These are phyloP conservation scores for Fimicolochytrium jonesii DNA, from an alignment of 192 early-diverging fungal species.

Conservation along the genomic window DNA sequence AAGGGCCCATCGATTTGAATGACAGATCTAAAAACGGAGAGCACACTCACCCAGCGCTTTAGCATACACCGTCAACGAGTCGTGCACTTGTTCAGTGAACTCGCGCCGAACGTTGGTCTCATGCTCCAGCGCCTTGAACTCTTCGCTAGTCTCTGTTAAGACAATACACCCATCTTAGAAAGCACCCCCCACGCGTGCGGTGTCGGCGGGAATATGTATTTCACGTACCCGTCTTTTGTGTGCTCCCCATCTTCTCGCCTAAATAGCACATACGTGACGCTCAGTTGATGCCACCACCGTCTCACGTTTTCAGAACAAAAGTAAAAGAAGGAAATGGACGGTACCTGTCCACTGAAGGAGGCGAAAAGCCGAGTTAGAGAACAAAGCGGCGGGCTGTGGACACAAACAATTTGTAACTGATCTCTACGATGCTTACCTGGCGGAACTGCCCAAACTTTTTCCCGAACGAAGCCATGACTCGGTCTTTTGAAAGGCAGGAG, in stretches of 20 bases:
- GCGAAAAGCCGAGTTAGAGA: background rate
- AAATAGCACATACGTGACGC: background rate
- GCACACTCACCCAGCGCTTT: constrained; percentile 39
- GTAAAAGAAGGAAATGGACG: background rate
- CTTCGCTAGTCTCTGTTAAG: constrained; percentile 63
- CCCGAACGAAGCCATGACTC: constrained; percentile 24
- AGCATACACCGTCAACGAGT: constrained; percentile 47
- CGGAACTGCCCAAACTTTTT: constrained; percentile 44
- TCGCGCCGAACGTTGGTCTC: constrained; percentile 65
- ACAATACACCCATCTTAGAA: background rate
- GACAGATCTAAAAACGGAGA: no score
- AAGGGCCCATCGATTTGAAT: no score
- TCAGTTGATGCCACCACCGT: constrained; percentile 1
- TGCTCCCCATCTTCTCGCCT: constrained; percentile 73
- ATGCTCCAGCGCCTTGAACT: constrained; percentile 72
- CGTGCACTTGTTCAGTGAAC: constrained; percentile 61
- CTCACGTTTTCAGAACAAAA: background rate
- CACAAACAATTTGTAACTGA: background rate
- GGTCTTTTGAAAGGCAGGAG: no score
- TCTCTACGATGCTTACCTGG: constrained; percentile 26
- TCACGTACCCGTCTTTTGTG: constrained; percentile 52
- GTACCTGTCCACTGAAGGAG: constrained; percentile 1
- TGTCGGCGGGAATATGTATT: background rate
- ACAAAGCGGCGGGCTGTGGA: background rate
- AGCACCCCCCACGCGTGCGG: background rate